phyloP scores from a whole-genome alignment of 345 rosid species.

The Anacardium occidentale region DNA sequence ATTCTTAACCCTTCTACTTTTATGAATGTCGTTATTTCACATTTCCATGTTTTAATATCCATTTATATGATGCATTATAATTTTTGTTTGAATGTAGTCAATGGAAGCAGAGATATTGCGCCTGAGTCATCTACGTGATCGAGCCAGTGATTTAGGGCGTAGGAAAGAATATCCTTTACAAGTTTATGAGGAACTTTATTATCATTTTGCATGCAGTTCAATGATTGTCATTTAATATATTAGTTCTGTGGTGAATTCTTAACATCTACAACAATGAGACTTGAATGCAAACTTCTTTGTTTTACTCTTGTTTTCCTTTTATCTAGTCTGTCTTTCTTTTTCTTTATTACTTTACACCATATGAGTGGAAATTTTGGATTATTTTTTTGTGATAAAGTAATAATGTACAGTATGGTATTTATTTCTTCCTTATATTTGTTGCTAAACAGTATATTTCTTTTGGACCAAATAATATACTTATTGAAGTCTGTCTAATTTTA shows the following conservation, averaged over 20 bases:
- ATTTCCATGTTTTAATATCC: constrained; percentile 7
- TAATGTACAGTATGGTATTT: no score
- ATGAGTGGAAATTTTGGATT: neutral
- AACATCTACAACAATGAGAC: constrained; percentile 3
- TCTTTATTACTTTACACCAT: neutral
- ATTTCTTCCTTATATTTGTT: no score
- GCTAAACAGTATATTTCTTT: no score
- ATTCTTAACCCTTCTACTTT: neutral
- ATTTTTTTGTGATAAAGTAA: neutral
- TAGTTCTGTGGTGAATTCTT: neutral
- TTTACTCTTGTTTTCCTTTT: neutral
- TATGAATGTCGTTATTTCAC: neutral
- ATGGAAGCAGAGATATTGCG: constrained; percentile 86
- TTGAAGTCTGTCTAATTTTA: neutral
- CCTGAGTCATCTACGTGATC: constrained; percentile 93
- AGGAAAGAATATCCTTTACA: constrained; percentile 92
- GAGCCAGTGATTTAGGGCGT: constrained; percentile 94
- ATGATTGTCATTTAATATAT: neutral
- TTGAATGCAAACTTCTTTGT: neutral
- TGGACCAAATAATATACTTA: neutral
- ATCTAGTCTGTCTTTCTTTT: neutral
- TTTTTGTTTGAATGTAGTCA: constrained; percentile 52
- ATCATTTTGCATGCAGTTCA: neutral
- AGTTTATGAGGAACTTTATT: neutral
- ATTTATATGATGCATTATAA: constrained; percentile 13